Evolutionary conservation across 306 rosid species (phyloP).

Genomic region (Quercus aquifolioides): DNA sequence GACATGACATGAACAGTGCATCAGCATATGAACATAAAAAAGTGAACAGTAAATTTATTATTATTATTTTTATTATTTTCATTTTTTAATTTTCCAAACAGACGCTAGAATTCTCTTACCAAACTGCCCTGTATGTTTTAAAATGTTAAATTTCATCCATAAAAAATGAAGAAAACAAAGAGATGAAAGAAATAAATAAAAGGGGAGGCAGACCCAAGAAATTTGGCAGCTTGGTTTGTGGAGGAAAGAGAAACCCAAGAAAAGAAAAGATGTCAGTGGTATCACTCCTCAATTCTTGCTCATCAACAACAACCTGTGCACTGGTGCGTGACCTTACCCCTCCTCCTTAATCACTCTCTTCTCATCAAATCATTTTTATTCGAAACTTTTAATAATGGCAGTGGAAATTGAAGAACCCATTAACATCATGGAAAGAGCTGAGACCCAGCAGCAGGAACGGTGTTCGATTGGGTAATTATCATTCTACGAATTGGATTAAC

Average conservation of each 20-base stretch:
- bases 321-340: slow-evolving; percentile 4
- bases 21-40: no score
- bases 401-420: slow-evolving; percentile 34
- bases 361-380: not conserved
- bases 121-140: no score
- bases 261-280: slow-evolving; percentile 7
- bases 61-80: no score
- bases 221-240: no score
- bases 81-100: no score
- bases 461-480: slow-evolving; percentile 2
- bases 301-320: not conserved
- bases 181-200: no score
- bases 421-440: not conserved
- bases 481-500: not conserved
- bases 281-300: not conserved
- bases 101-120: no score
- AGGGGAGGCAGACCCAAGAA: no score
- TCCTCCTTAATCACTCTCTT: not conserved
- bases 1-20: no score
- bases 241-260: not conserved
- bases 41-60: no score
- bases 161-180: no score
- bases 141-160: no score
- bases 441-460: slow-evolving; percentile 7
- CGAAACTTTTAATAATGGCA: not conserved